These are phyloP conservation scores for Phytophthora cactorum DNA, from an alignment of 352 stramenopile genomes.

Conservation along the genomic window DNA sequence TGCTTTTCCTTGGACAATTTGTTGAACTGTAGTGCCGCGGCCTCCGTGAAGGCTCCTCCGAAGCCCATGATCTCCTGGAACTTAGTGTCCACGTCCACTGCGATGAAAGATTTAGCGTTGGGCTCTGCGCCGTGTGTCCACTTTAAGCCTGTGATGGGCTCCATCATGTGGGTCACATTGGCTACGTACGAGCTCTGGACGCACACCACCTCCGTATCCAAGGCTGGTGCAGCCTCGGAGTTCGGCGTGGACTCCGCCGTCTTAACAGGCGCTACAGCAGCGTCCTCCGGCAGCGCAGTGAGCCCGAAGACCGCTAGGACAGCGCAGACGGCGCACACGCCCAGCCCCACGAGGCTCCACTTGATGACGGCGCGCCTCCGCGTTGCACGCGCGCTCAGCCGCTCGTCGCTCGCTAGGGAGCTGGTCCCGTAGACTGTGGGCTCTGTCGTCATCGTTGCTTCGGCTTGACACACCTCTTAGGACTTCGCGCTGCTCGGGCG, in stretches of 20 bases:
- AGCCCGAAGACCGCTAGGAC: constrained; percentile 22
- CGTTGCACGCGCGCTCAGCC: constrained; percentile 19
- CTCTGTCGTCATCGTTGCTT: constrained; percentile 15
- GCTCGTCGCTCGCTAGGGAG: constrained; percentile 40
- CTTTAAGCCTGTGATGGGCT: constrained; percentile 54
- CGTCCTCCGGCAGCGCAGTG: constrained; percentile 13
- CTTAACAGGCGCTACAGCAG: constrained; percentile 28
- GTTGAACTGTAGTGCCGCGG: constrained; percentile 86
- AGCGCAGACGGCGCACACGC: constrained; percentile 17
- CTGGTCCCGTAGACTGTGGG: constrained; percentile 58
- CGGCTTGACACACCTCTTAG: background rate
- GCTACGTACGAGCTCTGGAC: constrained; percentile 74
- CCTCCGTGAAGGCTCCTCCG: constrained; percentile 93
- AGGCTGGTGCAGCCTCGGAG: constrained; percentile 4
- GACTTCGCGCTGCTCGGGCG: constrained; percentile 6
- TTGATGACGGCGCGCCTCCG: constrained; percentile 22
- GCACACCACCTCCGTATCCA: constrained; percentile 40
- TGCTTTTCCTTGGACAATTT: constrained; percentile 82
- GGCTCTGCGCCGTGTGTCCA: constrained; percentile 34
- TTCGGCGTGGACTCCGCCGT: constrained; percentile 8
- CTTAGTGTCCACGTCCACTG: constrained; percentile 53
- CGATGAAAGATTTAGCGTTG: constrained; percentile 43
- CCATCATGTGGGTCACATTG: constrained; percentile 72
- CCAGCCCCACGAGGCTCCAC: constrained; percentile 31
- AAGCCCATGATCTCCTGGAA: constrained; percentile 91